Percentiles rank a stretch among this genome's conserved stretches.
Conservation (phyloP, 768 basidiomycete species). For the Naematelia aurantialba region DNA sequence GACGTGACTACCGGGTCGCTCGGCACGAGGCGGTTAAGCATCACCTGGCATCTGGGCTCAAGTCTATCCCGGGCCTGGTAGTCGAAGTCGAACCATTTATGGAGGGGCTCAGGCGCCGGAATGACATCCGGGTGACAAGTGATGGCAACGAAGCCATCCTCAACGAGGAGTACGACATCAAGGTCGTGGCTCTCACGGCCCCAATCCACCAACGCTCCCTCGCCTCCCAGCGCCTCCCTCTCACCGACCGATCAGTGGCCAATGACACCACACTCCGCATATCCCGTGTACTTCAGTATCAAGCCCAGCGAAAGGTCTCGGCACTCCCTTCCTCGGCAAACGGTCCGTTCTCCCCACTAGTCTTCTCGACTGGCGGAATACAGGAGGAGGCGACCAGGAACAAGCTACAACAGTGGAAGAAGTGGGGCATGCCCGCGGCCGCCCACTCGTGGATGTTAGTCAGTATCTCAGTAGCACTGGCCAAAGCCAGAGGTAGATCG, state of each 20-base stretch:
- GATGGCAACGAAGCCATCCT: not conserved
- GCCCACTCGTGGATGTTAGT: too few species aligned
- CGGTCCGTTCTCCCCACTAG: not conserved
- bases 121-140: not conserved
- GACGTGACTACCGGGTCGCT: not conserved
- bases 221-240: not conserved
- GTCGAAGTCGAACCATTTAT: not conserved
- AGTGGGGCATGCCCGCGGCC: too few species aligned
- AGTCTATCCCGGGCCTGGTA: not conserved
- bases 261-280: too few species aligned
- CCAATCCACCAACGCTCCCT: not conserved
- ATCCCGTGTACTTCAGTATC: not conserved
- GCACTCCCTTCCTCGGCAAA: not conserved
- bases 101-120: not conserved
- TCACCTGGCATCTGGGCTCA: not conserved
- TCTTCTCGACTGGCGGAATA: not conserved
- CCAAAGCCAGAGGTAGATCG: too few species aligned
- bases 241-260: not conserved
- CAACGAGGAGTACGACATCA: not conserved
- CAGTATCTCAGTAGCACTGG: too few species aligned
- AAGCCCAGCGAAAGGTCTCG: not conserved
- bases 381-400: too few species aligned
- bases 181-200: not conserved
- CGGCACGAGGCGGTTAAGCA: conserved; percentile 13
- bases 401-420: too few species aligned